Evolutionary conservation across 2,329 filamentous ascomycete genomes (phyloP).

Genomic region (Septoria petroselini): DNA sequence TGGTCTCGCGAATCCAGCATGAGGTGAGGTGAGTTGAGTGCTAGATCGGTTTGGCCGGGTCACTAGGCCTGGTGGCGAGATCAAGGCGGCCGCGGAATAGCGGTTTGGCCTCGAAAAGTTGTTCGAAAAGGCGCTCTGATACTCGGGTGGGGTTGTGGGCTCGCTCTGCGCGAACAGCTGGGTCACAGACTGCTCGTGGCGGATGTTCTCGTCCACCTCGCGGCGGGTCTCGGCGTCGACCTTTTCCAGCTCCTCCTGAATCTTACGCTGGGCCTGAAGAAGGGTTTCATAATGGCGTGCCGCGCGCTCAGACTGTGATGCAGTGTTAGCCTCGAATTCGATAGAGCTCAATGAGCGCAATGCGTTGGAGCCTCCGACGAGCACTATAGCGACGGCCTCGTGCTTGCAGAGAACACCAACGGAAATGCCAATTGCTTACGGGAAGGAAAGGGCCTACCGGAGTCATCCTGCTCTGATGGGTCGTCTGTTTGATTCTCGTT

Average conservation of each 20-base stretch:
- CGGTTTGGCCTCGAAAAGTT: constrained; percentile 78
- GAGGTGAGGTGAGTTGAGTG: constrained; percentile 76
- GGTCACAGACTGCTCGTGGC: constrained; percentile 75
- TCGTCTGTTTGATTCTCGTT: constrained; percentile 15
- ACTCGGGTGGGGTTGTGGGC: constrained; percentile 93
- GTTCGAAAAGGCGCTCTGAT: constrained; percentile 70
- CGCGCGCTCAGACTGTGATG: constrained; percentile 82
- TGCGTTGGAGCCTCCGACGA: background rate
- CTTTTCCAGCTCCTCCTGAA: constrained; percentile 88
- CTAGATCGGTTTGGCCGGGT: constrained; percentile 69
- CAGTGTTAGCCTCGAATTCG: constrained; percentile 23
- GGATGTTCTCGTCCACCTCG: constrained; percentile 78
- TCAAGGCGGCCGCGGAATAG: constrained; percentile 84
- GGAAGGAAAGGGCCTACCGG: constrained; percentile 56
- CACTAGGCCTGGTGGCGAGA: constrained; percentile 66
- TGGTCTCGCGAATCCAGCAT: constrained; percentile 56
- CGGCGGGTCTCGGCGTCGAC: constrained; percentile 80
- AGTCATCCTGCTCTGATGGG: constrained; percentile 65
- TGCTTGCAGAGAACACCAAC: background rate
- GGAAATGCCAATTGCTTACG: background rate
- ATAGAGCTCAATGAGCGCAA: no score
- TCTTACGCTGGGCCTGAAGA: constrained; percentile 80
- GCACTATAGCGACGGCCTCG: no score
- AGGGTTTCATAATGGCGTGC: constrained; percentile 88
- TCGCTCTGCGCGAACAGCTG: constrained; percentile 70